Conservation (phyloP, 257 asterid species). For the Linderniella brevidens region DNA sequence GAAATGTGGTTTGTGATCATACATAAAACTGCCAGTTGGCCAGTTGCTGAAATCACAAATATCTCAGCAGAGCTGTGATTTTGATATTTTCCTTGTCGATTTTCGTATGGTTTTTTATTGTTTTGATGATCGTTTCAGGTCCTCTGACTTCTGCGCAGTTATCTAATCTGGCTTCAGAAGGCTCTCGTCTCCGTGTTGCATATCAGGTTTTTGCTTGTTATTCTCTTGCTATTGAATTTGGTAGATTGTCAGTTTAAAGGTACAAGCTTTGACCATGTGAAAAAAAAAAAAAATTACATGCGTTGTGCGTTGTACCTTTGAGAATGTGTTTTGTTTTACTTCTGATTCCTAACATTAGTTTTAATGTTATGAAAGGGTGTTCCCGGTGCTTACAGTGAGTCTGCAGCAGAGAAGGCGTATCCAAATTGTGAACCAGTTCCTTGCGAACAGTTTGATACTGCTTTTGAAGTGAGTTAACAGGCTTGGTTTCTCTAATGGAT, state of each 20-base stretch:
- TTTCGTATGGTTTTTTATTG: not conserved
- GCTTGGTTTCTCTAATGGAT: slow-evolving; percentile 8
- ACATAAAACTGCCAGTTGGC: too few species aligned
- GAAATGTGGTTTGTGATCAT: too few species aligned
- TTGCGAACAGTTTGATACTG: slow-evolving; percentile 89
- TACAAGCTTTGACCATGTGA: slow-evolving; percentile 1
- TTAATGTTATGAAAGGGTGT: slow-evolving; percentile 44
- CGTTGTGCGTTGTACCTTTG: slow-evolving; percentile 4
- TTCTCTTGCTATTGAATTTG: not conserved
- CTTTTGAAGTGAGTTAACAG: slow-evolving; percentile 55
- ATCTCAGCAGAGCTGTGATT: too few species aligned
- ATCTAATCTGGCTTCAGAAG: slow-evolving; percentile 51
- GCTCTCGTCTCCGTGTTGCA: slow-evolving; percentile 89
- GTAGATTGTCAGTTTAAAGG: slow-evolving; percentile 5
- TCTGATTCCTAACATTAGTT: slow-evolving; percentile 8
- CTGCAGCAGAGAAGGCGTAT: slow-evolving; percentile 95
- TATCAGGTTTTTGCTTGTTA: slow-evolving; percentile 53
- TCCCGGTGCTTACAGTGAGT: slow-evolving; percentile 88
- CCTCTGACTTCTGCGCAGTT: slow-evolving; percentile 76
- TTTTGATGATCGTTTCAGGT: slow-evolving; percentile 25
- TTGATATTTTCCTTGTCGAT: too few species aligned
- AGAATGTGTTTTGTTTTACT: slow-evolving; percentile 1
- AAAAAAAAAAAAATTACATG: not conserved
- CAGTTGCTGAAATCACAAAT: too few species aligned
- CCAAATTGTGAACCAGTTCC: slow-evolving; percentile 98